phyloP scores from a whole-genome alignment of 129 eudicot species.

The Pseudognaphalium luteoalbum region DNA sequence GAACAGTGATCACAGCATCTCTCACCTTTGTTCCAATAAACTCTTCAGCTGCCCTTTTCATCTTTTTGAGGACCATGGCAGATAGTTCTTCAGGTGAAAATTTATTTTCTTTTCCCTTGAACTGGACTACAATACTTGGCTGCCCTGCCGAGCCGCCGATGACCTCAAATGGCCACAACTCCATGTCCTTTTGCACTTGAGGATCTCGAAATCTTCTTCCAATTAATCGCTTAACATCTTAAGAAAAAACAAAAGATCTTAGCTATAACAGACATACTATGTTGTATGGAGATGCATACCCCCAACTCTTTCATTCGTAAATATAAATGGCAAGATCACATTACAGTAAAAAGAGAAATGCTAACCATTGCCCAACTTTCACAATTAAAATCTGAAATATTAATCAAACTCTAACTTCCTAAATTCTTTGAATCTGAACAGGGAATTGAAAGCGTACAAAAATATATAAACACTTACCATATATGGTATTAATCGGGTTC shows the following conservation, averaged over 20 bases:
- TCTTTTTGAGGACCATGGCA: background rate
- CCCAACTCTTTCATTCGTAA: too few species aligned
- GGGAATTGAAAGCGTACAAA: too few species aligned
- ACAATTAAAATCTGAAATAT: too few species aligned
- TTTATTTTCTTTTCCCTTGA: background rate
- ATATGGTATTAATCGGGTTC: conserved; percentile 2
- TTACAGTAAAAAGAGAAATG: too few species aligned
- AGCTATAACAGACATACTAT: too few species aligned
- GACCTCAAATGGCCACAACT: background rate
- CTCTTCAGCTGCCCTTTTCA: background rate
- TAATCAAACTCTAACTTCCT: too few species aligned
- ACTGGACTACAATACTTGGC: background rate
- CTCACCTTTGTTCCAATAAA: background rate
- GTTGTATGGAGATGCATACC: too few species aligned
- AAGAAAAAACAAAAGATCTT: too few species aligned
- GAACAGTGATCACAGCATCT: conserved; percentile 5
- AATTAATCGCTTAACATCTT: background rate
- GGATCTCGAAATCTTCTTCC: background rate
- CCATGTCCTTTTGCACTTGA: background rate
- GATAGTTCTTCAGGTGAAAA: background rate
- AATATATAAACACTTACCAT: background rate
- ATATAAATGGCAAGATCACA: too few species aligned
- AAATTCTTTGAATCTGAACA: too few species aligned
- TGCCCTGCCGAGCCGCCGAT: background rate
- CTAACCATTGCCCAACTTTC: too few species aligned